Base-by-base conservation (phyloP, 768 basidiomycete species). In the Macrolepiota fuliginosa region DNA sequence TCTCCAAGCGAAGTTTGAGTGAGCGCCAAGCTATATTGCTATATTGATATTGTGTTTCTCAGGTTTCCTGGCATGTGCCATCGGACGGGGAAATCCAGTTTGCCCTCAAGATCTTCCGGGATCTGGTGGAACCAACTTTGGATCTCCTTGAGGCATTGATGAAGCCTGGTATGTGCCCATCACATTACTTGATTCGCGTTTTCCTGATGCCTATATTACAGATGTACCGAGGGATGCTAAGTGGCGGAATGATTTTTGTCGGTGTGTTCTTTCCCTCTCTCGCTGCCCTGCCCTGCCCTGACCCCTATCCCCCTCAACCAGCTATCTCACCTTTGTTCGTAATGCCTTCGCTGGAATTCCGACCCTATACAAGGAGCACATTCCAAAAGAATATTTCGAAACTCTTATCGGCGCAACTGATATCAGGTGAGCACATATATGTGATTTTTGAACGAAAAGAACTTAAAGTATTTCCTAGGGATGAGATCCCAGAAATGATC, bases 231-330 rank as follows among this genome's bases (percentile, higher is more conserved):
- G 86, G 22, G 82, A 90, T 71, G 81, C 82, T 15, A 64, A 81
- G 15, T 95, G 92, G 92, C 81, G 88, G 12, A 94, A 92, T 71
- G 91, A 94, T 64, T 92, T 94, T 69, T 94, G 92, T 76, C 83
- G 92, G 82, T 87, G 35, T 42, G 80, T 74, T 32, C 50, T 51
- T 49, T 24, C 56, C 54, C 29, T 54, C 19, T 32, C 35, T 12
- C n/a, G 4, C n/a, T n/a, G n/a, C n/a, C 47, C 10, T 32, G 36
- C 19, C 27, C 35, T 46, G 12, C 47, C 50, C 15, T 58, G 40
- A 59, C 53, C 17, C 7, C 29, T 19, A n/a, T 32, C 3, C 29
- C 29, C 29, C 7, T 7, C 29, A 12, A 25, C 10, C 56, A 90
- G 89, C 39, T 83, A 88, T 71, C 70, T 92, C 54, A 89, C 83